Conservation (phyloP, 163 green algal genomes). For the Chloromonas sp. region DNA sequence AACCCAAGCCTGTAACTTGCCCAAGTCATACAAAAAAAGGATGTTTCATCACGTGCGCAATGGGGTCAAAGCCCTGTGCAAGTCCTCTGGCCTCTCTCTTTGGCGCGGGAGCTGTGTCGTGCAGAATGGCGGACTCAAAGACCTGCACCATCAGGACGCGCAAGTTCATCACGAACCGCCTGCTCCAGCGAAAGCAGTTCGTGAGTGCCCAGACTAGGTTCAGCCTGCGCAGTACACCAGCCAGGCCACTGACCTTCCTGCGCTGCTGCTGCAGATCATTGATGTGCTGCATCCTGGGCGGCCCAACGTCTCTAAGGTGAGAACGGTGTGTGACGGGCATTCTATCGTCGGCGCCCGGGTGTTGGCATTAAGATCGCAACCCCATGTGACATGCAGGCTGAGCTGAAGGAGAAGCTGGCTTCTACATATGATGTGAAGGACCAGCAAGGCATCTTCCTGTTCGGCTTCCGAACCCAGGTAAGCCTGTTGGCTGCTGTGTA, state of each 20-base stretch:
- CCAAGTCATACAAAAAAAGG: too few relatives aligned
- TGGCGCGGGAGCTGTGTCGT: too few relatives aligned
- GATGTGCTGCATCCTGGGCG: conserved; percentile 96
- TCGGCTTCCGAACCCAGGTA: conserved; percentile 95
- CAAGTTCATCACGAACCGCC: conserved; percentile 98
- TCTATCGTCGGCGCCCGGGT: conserved; percentile 1
- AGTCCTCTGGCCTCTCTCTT: too few relatives aligned
- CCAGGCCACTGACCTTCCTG: too few relatives aligned
- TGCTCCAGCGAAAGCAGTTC: conserved; percentile 91
- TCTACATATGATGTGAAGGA: conserved; percentile 96
- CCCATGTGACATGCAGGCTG: conserved; percentile 46
- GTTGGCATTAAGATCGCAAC: too few relatives aligned
- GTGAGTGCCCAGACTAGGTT: conserved; percentile 50
- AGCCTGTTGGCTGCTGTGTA: not conserved
- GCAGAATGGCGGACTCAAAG: too few relatives aligned
- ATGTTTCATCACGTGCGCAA: too few relatives aligned
- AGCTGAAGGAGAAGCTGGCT: conserved; percentile 93
- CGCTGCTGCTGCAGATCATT: conserved; percentile 67
- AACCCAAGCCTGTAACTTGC: too few relatives aligned
- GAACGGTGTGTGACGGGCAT: conserved; percentile 3
- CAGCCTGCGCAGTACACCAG: too few relatives aligned
- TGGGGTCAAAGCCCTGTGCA: too few relatives aligned
- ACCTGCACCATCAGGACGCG: conserved; percentile 82
- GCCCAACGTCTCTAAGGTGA: conserved; percentile 94
- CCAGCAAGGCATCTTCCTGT: conserved; percentile 82